Base-by-base conservation (phyloP, 2,329 filamentous ascomycete genomes). In the Aplosporella prunicola region DNA sequence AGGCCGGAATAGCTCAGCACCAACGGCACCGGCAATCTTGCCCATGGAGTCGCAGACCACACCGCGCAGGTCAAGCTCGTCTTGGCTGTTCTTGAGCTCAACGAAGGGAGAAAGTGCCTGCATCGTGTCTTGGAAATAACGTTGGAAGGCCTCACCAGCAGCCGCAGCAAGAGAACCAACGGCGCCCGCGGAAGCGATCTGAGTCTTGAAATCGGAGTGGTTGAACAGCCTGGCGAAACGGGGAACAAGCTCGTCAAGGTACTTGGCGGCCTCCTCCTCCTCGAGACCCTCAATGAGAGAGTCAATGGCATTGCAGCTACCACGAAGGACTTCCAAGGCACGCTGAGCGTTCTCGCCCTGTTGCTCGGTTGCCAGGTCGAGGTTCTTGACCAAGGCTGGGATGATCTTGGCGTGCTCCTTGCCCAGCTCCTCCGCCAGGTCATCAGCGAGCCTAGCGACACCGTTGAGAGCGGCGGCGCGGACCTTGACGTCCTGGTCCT, bases 91-190 rank as follows among this genome's bases (percentile, higher is more conserved):
- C 68, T 94, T 94, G 61, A 93, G 80, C 38, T 75, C 72, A 46
- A 91, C 82, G 51, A 85, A 95, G 37, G 76, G 74, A 38, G 84
- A 86, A 40, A 96, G 76, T n/a, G 82, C 78, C 45, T 82, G 74
- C 86, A 98, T 95, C 18, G 85, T 88, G 45, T 82, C 73, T 51
- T 86, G 77, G 58, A 96, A 94, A 71, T 83, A 96, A n/a, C 88
- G 85, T 50, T 82, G 66, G 69, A 96, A 98, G 10, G 75, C 76
- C 44, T 80, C 74, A 53, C 85, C 83, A 40, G 91, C 78, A 36
- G 88, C 85, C 10, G 81, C 80, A 20, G 91, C 91, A 48, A 96
- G 84, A 27, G 89, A 88, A 40, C 91, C 89, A 29, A 95, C 75
- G 33, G 89, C 91, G 49, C 85, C 83, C 42, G 89, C 85, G 36